phyloP scores from a whole-genome alignment of 2,329 filamentous ascomycete genomes.

The Didymella segeticola region DNA sequence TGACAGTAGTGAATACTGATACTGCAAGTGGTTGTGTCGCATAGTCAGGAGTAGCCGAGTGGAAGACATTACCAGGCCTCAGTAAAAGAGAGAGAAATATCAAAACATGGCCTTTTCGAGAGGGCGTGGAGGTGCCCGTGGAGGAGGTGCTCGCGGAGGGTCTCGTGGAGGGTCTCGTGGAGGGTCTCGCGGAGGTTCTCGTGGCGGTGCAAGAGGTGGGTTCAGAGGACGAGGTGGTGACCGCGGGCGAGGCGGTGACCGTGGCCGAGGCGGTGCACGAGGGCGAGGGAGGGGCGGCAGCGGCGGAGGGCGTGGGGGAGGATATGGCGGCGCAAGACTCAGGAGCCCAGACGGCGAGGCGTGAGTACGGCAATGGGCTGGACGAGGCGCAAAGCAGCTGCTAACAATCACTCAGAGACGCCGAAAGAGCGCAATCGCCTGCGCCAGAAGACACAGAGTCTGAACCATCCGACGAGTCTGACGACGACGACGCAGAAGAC shows the following conservation, averaged over 20 bases:
- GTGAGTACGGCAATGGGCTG: constrained; percentile 33
- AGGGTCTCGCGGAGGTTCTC: constrained; percentile 2
- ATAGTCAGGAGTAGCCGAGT: not conserved
- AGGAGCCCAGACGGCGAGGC: constrained; percentile 38
- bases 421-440: constrained; percentile 26
- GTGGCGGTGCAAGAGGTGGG: not conserved
- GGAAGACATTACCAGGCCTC: not conserved
- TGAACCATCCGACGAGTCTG: constrained; percentile 35
- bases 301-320: constrained; percentile 34
- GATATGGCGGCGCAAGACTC: constrained; percentile 38
- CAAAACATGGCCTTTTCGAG: constrained; percentile 28
- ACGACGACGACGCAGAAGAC: constrained; percentile 38
- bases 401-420: constrained; percentile 27
- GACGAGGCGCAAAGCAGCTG: not conserved
- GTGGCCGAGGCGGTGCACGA: constrained; percentile 30
- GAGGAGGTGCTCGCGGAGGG: constrained; percentile 17
- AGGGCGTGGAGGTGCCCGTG: constrained; percentile 13
- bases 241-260: constrained; percentile 20
- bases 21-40: not conserved
- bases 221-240: constrained; percentile 32
- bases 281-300: constrained; percentile 39
- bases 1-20: not conserved
- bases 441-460: constrained; percentile 30
- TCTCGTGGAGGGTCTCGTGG: constrained; percentile 17
- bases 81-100: not conserved